Base-by-base conservation (phyloP, 345 rosid species). In the Camelina neglecta region DNA sequence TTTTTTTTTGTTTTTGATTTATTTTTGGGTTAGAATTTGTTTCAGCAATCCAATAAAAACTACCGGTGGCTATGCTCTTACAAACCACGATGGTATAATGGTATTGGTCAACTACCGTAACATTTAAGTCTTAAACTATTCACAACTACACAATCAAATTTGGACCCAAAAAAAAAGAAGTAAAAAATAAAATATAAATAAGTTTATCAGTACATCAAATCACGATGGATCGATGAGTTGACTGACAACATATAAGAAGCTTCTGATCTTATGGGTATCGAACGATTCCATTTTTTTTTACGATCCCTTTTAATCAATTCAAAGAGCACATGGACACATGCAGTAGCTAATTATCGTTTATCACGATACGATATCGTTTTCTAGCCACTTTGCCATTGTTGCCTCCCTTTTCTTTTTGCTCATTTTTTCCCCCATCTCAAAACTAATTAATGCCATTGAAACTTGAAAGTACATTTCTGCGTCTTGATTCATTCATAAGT, bases 241-340 rank as follows among this genome's bases (percentile, higher is more conserved):
- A 24, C 5, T 9, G 47, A 33, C 47, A 21, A 21, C 21, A 5
- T 36, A 20, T 4, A 8, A 9, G 9, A 67, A 51, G 49, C 49
- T 67, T 67, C 24, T 13, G 15, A 20, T 53, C 3, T 12, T 5
- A 12, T 12, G 8, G 31, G 9, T 36, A 23, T 67, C 35, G 23
- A 67, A 20, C 35, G 60, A 67, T 51, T 67, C 35, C 23, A 21
- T 36, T 48, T 48, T n/a, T 6, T 7, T 7, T 29, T 29, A 29
- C 31, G 10, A 48, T 7, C 24, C 24, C 23, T 13, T 53, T 9
- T 7, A 1, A 67, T 54, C 24, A 24, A 9, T 67, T 15, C 23
- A 67, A 21, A 5, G n/a, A 54, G 39, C 72, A 68, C 62, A 68
- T 68, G 72, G 61, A 24, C 51, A 11, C 36, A 67, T 15, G 38